Evolutionary conservation across 345 rosid genomes (phyloP).

Genomic region (Eucalyptus erythrocorys): DNA sequence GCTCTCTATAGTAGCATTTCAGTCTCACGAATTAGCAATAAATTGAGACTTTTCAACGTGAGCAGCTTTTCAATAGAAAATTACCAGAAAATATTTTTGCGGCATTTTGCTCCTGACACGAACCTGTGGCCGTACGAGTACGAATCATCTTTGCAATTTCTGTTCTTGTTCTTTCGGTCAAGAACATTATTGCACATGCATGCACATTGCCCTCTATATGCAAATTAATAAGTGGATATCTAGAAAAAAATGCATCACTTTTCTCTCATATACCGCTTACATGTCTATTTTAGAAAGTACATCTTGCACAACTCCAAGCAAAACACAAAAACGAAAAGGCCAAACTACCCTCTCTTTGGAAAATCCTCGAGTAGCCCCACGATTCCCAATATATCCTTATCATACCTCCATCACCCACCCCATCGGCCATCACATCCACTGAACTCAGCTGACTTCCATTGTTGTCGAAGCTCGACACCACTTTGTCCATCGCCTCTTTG

Average conservation of each 20-base stretch:
- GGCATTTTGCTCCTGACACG: not conserved
- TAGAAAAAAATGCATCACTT: not conserved
- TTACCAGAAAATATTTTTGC: not conserved
- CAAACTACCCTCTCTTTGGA: not conserved
- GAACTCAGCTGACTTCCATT: not conserved
- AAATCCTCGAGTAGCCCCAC: not conserved
- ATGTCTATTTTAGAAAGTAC: not conserved
- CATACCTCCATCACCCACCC: not conserved
- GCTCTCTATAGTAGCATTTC: not conserved
- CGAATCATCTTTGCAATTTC: not conserved
- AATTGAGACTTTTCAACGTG: not conserved
- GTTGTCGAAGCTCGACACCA: too few relatives aligned
- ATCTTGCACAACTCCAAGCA: not conserved
- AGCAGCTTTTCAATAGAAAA: not conserved
- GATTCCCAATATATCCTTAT: rapidly evolving
- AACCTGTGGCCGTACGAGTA: not conserved
- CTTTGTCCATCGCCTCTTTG: rapidly evolving
- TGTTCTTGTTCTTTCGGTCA: not conserved
- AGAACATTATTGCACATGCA: not conserved
- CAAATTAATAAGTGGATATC: not conserved
- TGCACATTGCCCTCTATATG: not conserved
- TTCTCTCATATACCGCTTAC: not conserved
- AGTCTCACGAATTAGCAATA: not conserved
- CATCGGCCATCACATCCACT: not conserved
- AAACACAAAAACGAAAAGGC: not conserved